Evolutionary conservation across 495 filamentous ascomycete genomes (phyloP), one percentile per base, ranked within the genome.

Genomic region (Parathielavia hyrcaniae): DNA sequence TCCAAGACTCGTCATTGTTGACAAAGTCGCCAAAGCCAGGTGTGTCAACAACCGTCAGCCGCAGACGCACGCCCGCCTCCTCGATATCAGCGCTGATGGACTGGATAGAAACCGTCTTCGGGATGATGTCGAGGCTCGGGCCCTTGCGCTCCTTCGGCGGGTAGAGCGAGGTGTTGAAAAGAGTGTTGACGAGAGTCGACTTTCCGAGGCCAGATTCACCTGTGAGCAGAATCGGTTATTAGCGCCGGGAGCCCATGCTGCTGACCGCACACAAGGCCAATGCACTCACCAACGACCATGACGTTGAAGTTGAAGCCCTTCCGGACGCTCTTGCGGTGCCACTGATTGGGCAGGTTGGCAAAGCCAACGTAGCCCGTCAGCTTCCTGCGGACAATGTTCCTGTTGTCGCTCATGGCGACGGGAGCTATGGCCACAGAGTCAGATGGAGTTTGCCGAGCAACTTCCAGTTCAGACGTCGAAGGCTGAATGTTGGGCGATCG

Each of bases 291-390:
- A 74, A 98, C 93, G 74, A 98, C 93, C 93, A 98, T 98, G 58
- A 97, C 93, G 70, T 98, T 98, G 82, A 98, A 98, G 82, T 97
- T 98, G 85, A 98, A 98, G 58, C 93, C 93, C 75, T 98, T 98
- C 69, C 93, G 88, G 67, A 98, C 95, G 82, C 91, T 96, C 86
- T 98, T 98, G 75, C 93, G 91, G 80, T 98, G 93, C 95, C 95
- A 98, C 76, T 98, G 93, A 77, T 98, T 98, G 45, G 93, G 93
- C 75, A 98, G 78, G 71, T 98, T 98, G 71, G 93, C 93, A 72
- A 98, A 98, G 55, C 93, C 93, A 66, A 98, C 93, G 68, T 97
- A 98, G 59, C 93, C 93, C 46, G 93, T 97, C 68, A 98, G 76
- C 83, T 98, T 98, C 75, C 95, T 83, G 72, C 95, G 89, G 58